Percentiles rank a stretch among this genome's conserved stretches.
Evolutionary conservation across 2,329 filamentous ascomycete species (phyloP).

Genomic region (Amylocarpus encephaloides): DNA sequence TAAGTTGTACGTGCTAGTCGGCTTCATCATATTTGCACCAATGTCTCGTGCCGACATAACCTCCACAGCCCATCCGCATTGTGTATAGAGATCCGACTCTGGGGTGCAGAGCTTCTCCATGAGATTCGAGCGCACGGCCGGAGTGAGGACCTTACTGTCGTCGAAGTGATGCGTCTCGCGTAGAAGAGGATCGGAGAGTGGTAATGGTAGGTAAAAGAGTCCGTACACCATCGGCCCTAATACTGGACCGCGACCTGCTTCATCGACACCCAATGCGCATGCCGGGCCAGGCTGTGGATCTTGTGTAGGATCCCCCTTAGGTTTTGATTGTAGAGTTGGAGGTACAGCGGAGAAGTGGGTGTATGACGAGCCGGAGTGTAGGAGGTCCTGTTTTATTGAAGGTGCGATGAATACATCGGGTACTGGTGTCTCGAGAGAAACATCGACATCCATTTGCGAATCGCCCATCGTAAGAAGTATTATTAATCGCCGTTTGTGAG

Average conservation of each 20-base stretch:
- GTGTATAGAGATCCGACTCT: slow-evolving; percentile 48
- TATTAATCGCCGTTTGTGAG: not conserved
- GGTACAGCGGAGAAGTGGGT: slow-evolving; percentile 67
- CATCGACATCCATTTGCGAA: slow-evolving; percentile 28
- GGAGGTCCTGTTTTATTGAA: slow-evolving; percentile 51
- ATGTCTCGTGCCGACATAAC: slow-evolving; percentile 62
- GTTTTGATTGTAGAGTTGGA: slow-evolving; percentile 43
- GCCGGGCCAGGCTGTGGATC: slow-evolving; percentile 40
- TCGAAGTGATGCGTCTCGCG: slow-evolving; percentile 79
- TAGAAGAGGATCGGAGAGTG: slow-evolving; percentile 65
- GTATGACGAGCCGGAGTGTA: slow-evolving; percentile 63
- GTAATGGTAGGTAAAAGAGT: slow-evolving; percentile 68
- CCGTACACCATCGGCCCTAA: slow-evolving; percentile 73
- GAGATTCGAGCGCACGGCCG: slow-evolving; percentile 68
- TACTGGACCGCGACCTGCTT: slow-evolving; percentile 91
- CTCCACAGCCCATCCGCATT: slow-evolving; percentile 79
- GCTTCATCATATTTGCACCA: slow-evolving; percentile 32
- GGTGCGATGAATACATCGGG: slow-evolving; percentile 56
- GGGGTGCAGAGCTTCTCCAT: slow-evolving; percentile 64
- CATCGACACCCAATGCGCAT: slow-evolving; percentile 84
- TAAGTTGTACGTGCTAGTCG: slow-evolving; percentile 66
- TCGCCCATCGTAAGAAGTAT: slow-evolving; percentile 31
- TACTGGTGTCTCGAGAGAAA: slow-evolving; percentile 32
- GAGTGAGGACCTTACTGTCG: slow-evolving; percentile 87
- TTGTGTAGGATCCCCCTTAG: slow-evolving; percentile 14